These are phyloP conservation scores for Melanopsichium pennsylvanicum DNA, from an alignment of 1,284 basidiomycete species.

Conservation along the genomic window DNA sequence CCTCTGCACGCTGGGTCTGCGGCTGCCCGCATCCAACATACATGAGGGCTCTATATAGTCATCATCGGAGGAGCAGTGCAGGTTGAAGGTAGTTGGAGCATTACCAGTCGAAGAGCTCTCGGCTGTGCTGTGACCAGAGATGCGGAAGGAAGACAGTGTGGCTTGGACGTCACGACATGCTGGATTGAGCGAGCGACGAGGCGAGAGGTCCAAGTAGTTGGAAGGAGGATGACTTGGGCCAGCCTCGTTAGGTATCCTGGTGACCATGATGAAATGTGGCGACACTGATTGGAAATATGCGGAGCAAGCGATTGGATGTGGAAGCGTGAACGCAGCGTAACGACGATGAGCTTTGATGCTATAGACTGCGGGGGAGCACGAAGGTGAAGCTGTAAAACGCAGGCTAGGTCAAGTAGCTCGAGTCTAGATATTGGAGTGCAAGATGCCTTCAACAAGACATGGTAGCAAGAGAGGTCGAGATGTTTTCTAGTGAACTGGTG, in stretches of 20 bases:
- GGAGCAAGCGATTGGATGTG: neutral
- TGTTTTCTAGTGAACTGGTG: neutral
- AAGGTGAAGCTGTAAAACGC: too few species aligned
- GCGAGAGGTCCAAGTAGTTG: conserved; percentile 14
- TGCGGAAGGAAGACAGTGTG: conserved; percentile 30
- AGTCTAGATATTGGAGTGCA: neutral
- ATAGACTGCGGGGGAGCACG: neutral
- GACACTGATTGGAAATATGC: too few species aligned
- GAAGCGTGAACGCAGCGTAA: neutral
- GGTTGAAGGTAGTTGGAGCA: neutral
- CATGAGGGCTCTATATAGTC: conserved; percentile 26
- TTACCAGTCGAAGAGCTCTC: conserved; percentile 9
- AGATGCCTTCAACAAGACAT: neutral
- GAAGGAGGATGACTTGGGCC: conserved; percentile 7
- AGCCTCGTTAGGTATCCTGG: conserved; percentile 20
- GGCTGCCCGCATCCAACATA: conserved; percentile 15
- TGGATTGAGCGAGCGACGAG: conserved; percentile 22
- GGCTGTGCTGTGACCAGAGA: conserved; percentile 15
- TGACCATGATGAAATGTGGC: conserved; percentile 15
- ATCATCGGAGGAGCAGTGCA: conserved; percentile 6
- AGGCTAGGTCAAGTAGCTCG: neutral
- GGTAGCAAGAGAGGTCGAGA: neutral
- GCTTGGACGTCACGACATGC: conserved; percentile 26
- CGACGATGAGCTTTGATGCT: neutral
- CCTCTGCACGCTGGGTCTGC: conserved; percentile 39